Evolutionary conservation across 2,329 filamentous ascomycete genomes (phyloP), one percentile per base, ranked within the genome.

Genomic region (Ceratocystis papillata): DNA sequence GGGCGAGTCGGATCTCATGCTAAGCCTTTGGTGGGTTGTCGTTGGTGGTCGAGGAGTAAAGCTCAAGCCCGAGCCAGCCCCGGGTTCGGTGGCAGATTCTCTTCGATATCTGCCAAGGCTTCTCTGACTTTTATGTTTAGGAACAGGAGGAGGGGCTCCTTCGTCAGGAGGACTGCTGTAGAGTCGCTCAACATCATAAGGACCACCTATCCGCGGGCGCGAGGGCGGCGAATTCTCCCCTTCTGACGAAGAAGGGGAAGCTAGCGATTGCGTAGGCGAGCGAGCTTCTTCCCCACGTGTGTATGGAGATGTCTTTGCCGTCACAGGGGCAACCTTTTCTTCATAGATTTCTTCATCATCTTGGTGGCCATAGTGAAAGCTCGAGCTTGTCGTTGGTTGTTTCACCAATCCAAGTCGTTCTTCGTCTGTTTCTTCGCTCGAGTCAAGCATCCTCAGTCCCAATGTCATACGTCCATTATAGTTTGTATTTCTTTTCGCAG

Each of bases 341-440:
- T 67, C 66, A 45, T 62, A 65, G 46, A 65, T 60, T 37, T 67
- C 65, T 15, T 67, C 66, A 17, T 67, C 66, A 6, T 67, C 62
- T 8, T 67, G 45, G 28, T 53, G 50, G 44, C 45, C 66, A 28
- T 59, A 66, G 25, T 50, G 46, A 50, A 65, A 62, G 37, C 37
- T 63, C 12, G 60, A 59, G 50, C 63, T 50, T 28, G 44, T 45
- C 12, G 50, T 57, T 72, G 90, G 87, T 30, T 88, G 87, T 70
- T 87, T 87, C n/a, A 96, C 90, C 3, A 96, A 81, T 0, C 90
- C 91, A 5, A 93, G 75, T 20, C 84, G 80, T 75, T 96, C 91
- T 76, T 96, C 91, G 73, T 96, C 91, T 0, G 88, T 92, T 1
- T 83, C 83, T 57, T 76, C 80, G 67, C 73, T 76, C 46, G 70